Evolutionary conservation across 169 alveolate species (phyloP).

Genomic region (Cyclospora cayetanensis): DNA sequence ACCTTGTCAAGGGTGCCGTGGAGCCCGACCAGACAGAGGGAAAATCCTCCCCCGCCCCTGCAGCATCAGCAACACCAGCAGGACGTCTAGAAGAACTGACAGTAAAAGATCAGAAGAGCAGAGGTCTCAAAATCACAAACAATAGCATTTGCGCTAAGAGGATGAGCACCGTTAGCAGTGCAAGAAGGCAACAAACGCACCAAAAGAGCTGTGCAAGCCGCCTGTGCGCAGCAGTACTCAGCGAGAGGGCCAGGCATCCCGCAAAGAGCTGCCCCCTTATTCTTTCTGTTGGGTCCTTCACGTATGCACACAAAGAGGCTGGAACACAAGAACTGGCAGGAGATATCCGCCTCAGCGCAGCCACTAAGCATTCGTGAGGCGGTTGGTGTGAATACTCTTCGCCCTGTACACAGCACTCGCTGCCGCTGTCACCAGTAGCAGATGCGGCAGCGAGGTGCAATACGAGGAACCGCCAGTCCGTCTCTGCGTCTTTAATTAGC

Average conservation of each 20-base stretch:
- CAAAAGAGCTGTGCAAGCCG: no score
- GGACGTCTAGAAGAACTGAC: not conserved
- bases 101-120: not conserved
- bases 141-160: not conserved
- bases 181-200: not conserved
- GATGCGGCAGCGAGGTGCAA: conserved; percentile 12
- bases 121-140: not conserved
- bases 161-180: not conserved
- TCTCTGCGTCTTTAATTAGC: not conserved
- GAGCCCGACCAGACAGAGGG: not conserved
- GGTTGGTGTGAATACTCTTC: not conserved
- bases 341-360: not conserved
- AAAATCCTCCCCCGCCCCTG: not conserved
- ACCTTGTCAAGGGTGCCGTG: not conserved
- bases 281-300: not conserved
- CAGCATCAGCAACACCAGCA: conserved; percentile 15
- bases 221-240: no score
- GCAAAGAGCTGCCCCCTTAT: not conserved
- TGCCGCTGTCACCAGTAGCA: not conserved
- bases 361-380: not conserved
- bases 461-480: conserved; percentile 8
- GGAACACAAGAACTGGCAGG: not conserved
- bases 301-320: not conserved
- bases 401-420: not conserved
- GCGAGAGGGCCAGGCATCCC: not conserved